Percentiles rank a stretch among this genome's conserved stretches.
phyloP scores from a whole-genome alignment of 345 rosid genomes.

The Diplotaxis tenuifolia region DNA sequence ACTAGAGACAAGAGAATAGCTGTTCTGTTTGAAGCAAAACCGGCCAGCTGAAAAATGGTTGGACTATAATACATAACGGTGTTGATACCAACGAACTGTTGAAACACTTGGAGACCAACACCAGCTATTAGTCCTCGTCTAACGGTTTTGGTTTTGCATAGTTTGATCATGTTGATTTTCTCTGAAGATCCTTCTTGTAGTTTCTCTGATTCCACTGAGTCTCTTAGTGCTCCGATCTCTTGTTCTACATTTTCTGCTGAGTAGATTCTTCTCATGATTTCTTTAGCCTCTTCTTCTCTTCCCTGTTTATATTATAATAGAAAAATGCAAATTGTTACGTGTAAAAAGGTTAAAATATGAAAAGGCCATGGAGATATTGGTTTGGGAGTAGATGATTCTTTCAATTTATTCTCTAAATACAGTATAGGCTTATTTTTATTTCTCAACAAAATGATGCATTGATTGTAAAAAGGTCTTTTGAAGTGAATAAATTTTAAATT shows the following conservation, averaged over 20 bases:
- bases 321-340: too few relatives aligned
- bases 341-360: too few relatives aligned
- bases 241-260: conserved; percentile 53
- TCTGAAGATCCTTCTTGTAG: conserved; percentile 51
- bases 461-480: too few relatives aligned
- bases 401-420: too few relatives aligned
- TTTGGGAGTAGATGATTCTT: too few relatives aligned
- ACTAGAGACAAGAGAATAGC: conserved; percentile 77
- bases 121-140: conserved; percentile 85
- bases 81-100: conserved; percentile 89
- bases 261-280: conserved; percentile 58
- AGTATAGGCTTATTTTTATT: too few relatives aligned
- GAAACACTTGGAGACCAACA: conserved; percentile 80
- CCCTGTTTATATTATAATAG: conserved; percentile 45
- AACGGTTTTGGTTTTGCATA: conserved; percentile 56
- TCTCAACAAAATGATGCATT: too few relatives aligned
- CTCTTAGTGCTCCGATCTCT: conserved; percentile 65
- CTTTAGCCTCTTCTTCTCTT: conserved; percentile 70
- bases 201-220: conserved; percentile 61
- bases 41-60: conserved; percentile 76
- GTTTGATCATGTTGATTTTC: conserved; percentile 54
- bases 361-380: too few relatives aligned
- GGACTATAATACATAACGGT: conserved; percentile 95
- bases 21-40: conserved; percentile 77
- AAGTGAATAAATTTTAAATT: too few relatives aligned